Percentiles rank a stretch among this genome's conserved stretches.
Conservation (phyloP, 192 early-diverging fungal species). For the Coemansia sp. region DNA sequence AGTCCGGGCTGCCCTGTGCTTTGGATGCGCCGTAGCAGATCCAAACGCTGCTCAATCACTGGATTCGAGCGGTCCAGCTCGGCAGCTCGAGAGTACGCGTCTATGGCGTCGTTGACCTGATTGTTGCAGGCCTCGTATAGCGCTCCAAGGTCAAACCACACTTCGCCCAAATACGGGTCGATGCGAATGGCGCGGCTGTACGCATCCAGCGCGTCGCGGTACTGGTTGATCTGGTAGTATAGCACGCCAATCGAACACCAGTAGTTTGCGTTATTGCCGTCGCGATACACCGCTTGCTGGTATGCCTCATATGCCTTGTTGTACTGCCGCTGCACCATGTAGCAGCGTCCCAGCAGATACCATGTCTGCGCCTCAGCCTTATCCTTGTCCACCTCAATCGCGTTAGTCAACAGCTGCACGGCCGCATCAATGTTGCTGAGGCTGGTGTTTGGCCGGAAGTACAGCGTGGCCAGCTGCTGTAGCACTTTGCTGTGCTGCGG, state of each 20-base stretch:
- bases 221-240: conserved; percentile 95
- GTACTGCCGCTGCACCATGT: conserved; percentile 93
- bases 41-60: conserved; percentile 78
- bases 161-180: conserved; percentile 92
- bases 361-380: conserved; percentile 88
- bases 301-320: conserved; percentile 97
- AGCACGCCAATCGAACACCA: conserved; percentile 99
- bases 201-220: conserved; percentile 94
- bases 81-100: conserved; percentile 91
- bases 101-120: conserved; percentile 93
- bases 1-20: conserved; percentile 40
- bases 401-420: conserved; percentile 76
- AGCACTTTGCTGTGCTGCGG: conserved; percentile 94
- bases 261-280: conserved; percentile 91
- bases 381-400: conserved; percentile 79
- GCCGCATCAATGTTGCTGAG: conserved; percentile 86
- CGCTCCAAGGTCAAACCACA: conserved; percentile 97
- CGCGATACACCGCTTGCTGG: conserved; percentile 94
- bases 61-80: conserved; percentile 90
- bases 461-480: conserved; percentile 97
- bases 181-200: conserved; percentile 93
- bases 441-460: conserved; percentile 78
- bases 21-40: conserved; percentile 46
- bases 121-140: conserved; percentile 98
- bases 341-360: conserved; percentile 93